Conservation (phyloP, 176 grass and related monocot species). For the Rhipidocladum racemiflorum region DNA sequence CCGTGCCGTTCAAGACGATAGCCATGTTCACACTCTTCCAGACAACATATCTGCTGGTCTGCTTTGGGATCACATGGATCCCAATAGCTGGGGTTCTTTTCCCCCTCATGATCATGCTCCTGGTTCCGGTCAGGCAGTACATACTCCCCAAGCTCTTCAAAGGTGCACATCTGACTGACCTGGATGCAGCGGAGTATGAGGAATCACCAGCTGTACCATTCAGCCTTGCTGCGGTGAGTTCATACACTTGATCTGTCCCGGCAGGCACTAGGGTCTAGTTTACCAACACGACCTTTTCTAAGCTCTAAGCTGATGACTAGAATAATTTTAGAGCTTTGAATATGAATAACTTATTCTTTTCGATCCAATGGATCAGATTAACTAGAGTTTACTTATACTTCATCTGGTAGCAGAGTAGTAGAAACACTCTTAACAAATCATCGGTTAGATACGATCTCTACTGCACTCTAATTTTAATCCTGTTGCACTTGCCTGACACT, state of each 20-base stretch:
- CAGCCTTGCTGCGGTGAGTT: constrained; percentile 55
- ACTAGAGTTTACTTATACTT: too few species aligned
- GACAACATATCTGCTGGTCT: constrained; percentile 66
- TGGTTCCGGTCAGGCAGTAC: constrained; percentile 91
- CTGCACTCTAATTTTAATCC: not conserved
- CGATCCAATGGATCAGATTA: too few species aligned
- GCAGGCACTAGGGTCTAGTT: not conserved
- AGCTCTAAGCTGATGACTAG: not conserved
- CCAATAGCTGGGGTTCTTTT: constrained; percentile 96
- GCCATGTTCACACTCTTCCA: constrained; percentile 93
- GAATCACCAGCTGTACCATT: constrained; percentile 87
- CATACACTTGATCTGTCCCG: not conserved
- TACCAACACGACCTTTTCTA: not conserved
- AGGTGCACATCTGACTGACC: constrained; percentile 82
- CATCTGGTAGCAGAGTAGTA: too few species aligned
- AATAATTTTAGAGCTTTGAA: too few species aligned
- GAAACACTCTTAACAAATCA: too few species aligned
- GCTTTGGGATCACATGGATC: constrained; percentile 99
- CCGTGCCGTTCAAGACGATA: constrained; percentile 94
- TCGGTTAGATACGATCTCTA: too few species aligned
- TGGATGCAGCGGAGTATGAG: constrained; percentile 89
- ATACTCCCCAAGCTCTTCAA: constrained; percentile 98
- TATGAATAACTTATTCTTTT: too few species aligned
- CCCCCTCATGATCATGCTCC: constrained; percentile 98
- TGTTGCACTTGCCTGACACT: constrained; percentile 20